These are phyloP conservation scores for Gamarada debralockiae DNA, from an alignment of 495 filamentous ascomycete species.

Conservation along the genomic window DNA sequence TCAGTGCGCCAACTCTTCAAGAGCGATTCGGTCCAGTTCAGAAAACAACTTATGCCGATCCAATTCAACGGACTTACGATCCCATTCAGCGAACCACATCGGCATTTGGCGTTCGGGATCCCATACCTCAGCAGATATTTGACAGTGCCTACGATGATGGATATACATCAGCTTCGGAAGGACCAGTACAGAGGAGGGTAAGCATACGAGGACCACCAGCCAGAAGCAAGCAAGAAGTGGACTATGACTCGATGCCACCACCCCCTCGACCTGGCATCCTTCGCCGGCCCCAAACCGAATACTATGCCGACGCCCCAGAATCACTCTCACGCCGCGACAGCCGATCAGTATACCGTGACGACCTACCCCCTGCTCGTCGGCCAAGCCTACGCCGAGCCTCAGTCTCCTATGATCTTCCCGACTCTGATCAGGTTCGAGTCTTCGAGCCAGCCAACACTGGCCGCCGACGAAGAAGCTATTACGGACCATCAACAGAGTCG, in stretches of 20 bases:
- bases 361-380: conserved; percentile 16
- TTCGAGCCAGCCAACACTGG: conserved; percentile 23
- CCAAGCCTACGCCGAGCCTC: conserved; percentile 17
- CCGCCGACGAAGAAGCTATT: conserved; percentile 17
- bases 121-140: background rate
- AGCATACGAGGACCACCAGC: conserved; percentile 18
- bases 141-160: conserved; percentile 14
- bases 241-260: conserved; percentile 19
- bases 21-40: conserved; percentile 9
- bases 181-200: background rate
- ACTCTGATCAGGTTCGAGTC: conserved; percentile 15
- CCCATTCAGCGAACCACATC: background rate
- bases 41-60: conserved; percentile 5
- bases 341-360: conserved; percentile 7
- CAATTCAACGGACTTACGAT: no score
- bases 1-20: background rate
- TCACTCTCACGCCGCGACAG: background rate
- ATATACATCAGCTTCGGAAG: conserved; percentile 18
- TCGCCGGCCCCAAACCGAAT: conserved; percentile 11
- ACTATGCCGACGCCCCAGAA: conserved; percentile 6
- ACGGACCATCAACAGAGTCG: conserved; percentile 23
- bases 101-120: background rate
- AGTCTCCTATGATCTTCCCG: conserved; percentile 18
- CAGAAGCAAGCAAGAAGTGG: conserved; percentile 3
- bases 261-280: conserved; percentile 16